Evolutionary conservation across 768 basidiomycete genomes (phyloP), one percentile per base, ranked within the genome.

Genomic region (Bullera alba): DNA sequence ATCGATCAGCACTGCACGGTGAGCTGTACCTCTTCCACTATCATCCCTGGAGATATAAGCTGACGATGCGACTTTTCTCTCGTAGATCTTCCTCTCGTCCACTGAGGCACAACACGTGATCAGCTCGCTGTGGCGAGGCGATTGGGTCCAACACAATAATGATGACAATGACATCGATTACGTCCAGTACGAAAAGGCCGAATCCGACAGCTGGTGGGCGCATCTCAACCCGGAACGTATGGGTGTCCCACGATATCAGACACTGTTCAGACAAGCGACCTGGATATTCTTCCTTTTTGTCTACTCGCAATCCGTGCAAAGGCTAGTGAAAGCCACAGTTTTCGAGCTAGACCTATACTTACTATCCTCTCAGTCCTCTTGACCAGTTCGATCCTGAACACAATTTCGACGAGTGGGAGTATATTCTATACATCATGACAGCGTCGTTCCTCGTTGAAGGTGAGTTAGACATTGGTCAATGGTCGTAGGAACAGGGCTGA

Each of bases 161-260:
- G 81, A 80, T 2, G 62, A 85, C 48, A 77, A 85, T 56, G 83
- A 86, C 43, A 83, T 91, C 36, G 85, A 87, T 53, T 93, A 90
- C 67, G 78, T 85, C 10, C 78, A 79, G 5, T 89, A 86, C 64
- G 73, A 76, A 23, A 80, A 83, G 36, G 70, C 73, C 22, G 79
- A 78, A 10, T 74, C 76, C 34, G 67, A 73, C 38, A 76, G 76
- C 0, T 81, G 88, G 60, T 84, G 81, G 80, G 78, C 77, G 34
- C 87, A 85, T 63, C 61, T 92, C 16, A 79, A 92, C 60, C 81
- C 87, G 3, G 76, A 83, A 3, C 80, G 90, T 27, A 74, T 95
- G 39, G 81, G 81, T 28, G 87, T 93, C 21, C 91, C 91, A 45
- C 84, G 87, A 46, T 92, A 92, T 69, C 91, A 92, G 68, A 91